Percentiles rank a stretch among this genome's conserved stretches.
These are phyloP conservation scores for Caloboletus firmus DNA, from an alignment of 1,284 basidiomycete species.

Conservation along the genomic window DNA sequence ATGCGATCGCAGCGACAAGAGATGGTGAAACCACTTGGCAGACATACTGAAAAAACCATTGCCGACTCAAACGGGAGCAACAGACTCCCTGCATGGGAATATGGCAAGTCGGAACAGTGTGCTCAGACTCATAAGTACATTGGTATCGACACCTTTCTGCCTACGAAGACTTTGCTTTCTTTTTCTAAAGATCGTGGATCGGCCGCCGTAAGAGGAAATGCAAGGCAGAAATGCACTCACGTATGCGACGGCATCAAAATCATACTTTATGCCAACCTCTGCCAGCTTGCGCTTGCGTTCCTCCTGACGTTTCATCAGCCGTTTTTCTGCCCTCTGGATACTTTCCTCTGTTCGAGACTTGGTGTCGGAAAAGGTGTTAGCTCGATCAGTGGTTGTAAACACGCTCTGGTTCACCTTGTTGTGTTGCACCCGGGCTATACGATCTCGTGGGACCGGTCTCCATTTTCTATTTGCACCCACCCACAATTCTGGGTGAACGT, in stretches of 20 bases:
- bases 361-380: neutral
- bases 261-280: slow-evolving; percentile 86
- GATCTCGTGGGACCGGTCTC: slow-evolving; percentile 72
- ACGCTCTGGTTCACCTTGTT: slow-evolving; percentile 65
- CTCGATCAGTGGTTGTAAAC: neutral
- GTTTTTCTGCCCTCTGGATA: slow-evolving; percentile 64
- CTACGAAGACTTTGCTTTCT: slow-evolving; percentile 25
- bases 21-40: neutral
- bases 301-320: slow-evolving; percentile 77
- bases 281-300: slow-evolving; percentile 79
- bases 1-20: neutral
- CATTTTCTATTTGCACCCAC: slow-evolving; percentile 95
- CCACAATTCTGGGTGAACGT: slow-evolving; percentile 94
- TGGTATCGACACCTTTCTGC: neutral
- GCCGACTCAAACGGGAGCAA: neutral
- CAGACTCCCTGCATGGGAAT: neutral
- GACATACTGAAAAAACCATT: neutral
- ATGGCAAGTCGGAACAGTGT: neutral
- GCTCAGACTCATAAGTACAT: neutral
- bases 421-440: slow-evolving; percentile 71
- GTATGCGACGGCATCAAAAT: slow-evolving; percentile 74
- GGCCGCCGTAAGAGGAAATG: neutral
- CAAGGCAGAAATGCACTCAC: slow-evolving; percentile 42
- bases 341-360: slow-evolving; percentile 78
- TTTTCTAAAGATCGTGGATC: slow-evolving; percentile 28